These are phyloP conservation scores for Arctium minus DNA, from an alignment of 129 eudicot genomes.

Conservation along the genomic window DNA sequence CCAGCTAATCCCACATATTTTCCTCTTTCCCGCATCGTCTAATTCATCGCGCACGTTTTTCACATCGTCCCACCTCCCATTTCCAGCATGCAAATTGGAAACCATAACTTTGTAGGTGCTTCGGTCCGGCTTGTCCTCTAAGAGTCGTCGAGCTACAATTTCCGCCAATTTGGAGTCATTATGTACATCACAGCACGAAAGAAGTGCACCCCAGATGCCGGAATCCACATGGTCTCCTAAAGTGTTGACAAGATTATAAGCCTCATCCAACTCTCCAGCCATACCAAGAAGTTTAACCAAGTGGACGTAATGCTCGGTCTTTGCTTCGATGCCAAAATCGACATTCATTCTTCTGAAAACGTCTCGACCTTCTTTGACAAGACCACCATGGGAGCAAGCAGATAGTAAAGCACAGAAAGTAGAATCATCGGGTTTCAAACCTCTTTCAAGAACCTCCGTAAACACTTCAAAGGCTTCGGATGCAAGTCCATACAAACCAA, in stretches of 20 bases:
- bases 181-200: constrained; percentile 66
- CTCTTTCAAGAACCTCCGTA: constrained; percentile 29
- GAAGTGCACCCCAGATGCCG: constrained; percentile 81
- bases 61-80: constrained; percentile 80
- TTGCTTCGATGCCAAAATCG: constrained; percentile 52
- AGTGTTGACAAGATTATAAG: constrained; percentile 49
- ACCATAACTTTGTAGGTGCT: constrained; percentile 48
- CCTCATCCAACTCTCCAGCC: constrained; percentile 71
- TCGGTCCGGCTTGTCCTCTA: constrained; percentile 14
- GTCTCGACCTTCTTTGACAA: constrained; percentile 55
- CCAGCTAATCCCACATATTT: constrained; percentile 70
- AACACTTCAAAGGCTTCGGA: constrained; percentile 47
- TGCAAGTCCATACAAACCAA: constrained; percentile 68
- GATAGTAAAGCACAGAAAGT: constrained; percentile 65
- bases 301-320: constrained; percentile 64
- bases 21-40: constrained; percentile 29
- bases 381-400: constrained; percentile 78
- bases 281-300: constrained; percentile 82
- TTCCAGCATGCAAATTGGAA: constrained; percentile 58
- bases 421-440: constrained; percentile 58
- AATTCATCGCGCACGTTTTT: constrained; percentile 48
- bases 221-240: constrained; percentile 52
- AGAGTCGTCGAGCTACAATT: constrained; percentile 34
- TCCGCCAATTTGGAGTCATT: constrained; percentile 51
- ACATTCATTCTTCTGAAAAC: constrained; percentile 50